Conservation (phyloP, 306 rosid species). For the Dalbergia cultrata region DNA sequence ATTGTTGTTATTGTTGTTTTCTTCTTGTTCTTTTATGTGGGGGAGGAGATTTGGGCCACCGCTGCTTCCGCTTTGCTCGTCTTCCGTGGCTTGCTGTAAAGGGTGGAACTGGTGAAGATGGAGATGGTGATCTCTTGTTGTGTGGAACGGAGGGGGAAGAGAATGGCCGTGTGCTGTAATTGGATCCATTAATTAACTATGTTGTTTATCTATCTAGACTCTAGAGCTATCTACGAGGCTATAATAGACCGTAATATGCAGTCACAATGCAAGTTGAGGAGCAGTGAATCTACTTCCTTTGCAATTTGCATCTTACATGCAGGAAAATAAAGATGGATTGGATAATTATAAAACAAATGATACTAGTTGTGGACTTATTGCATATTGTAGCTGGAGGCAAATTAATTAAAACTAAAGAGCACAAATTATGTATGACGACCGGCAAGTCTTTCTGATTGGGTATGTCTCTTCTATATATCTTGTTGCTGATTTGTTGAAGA, state of each 20-base stretch:
- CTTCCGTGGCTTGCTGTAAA: conserved; percentile 69
- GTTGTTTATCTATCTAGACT: no score
- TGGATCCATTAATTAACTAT: conserved; percentile 63
- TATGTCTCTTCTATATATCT: neutral
- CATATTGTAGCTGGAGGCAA: neutral
- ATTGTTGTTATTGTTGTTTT: conserved; percentile 49
- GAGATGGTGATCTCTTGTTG: conserved; percentile 72
- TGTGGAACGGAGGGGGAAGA: conserved; percentile 94
- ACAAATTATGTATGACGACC: neutral
- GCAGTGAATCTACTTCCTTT: neutral
- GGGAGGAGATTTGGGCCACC: conserved; percentile 57
- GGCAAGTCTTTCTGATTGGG: neutral
- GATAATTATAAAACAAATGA: neutral
- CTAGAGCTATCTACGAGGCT: no score
- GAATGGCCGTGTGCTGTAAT: conserved; percentile 72
- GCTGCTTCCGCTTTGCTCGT: conserved; percentile 81
- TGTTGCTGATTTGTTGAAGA: conserved; percentile 4
- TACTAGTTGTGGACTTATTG: neutral
- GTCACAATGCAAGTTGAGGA: neutral
- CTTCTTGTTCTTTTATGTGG: conserved; percentile 65
- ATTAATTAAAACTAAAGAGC: neutral
- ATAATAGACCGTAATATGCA: no score
- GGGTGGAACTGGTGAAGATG: conserved; percentile 65
- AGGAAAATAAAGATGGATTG: neutral
- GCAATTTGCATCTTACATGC: conserved; percentile 3